phyloP scores from a whole-genome alignment of 768 basidiomycete species.

The Saitozyma sp. region DNA sequence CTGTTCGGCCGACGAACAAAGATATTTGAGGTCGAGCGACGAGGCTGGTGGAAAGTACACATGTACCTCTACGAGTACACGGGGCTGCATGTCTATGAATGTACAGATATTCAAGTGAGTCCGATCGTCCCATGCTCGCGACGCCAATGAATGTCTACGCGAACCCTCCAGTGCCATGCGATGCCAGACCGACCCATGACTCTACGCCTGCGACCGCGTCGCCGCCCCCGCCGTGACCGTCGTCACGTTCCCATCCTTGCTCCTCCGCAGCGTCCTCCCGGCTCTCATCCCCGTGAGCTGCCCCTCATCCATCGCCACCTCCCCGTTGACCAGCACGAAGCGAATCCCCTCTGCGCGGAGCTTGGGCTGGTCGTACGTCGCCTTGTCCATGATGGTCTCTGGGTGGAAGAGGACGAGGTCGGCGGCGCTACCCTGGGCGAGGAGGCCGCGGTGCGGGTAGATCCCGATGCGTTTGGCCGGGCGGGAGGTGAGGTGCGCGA shows the following conservation, averaged over 20 bases:
- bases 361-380: slow-evolving; percentile 42
- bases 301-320: slow-evolving; percentile 42
- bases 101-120: too few species aligned
- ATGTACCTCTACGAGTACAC: too few species aligned
- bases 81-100: too few species aligned
- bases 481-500: slow-evolving; percentile 47
- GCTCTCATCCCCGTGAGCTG: slow-evolving; percentile 25
- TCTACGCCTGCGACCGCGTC: too few species aligned
- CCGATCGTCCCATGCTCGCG: too few species aligned
- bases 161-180: too few species aligned
- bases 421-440: slow-evolving; percentile 39
- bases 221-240: not conserved
- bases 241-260: slow-evolving; percentile 25
- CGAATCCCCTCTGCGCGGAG: slow-evolving; percentile 34
- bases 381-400: slow-evolving; percentile 32
- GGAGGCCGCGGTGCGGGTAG: slow-evolving; percentile 39
- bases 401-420: slow-evolving; percentile 49
- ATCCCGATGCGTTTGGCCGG: slow-evolving; percentile 45
- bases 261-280: slow-evolving; percentile 34
- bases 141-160: too few species aligned
- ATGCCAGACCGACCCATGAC: too few species aligned
- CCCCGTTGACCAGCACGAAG: slow-evolving; percentile 48
- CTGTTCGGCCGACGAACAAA: too few species aligned
- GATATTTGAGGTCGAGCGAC: too few species aligned
- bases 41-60: too few species aligned